Evolutionary conservation across 257 asterid species (phyloP), one percentile per base, ranked within the genome.

Genomic region (Capsicum chinense): DNA sequence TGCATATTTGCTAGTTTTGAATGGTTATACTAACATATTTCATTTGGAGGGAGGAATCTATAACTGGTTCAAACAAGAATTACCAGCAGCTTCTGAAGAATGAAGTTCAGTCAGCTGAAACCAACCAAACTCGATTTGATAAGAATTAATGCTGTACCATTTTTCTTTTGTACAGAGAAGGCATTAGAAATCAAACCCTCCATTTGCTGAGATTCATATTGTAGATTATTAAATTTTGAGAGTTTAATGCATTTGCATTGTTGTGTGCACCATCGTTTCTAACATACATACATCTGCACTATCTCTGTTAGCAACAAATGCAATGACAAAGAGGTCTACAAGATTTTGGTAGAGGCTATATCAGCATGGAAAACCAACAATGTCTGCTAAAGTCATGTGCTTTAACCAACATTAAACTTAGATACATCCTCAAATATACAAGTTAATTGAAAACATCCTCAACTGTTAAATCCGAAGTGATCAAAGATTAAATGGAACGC

Each of bases 1-100:
- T 79, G 99, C 99, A 86, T 96, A 94, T 86, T 83, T 96, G 93
- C 91, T 96, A 84, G 97, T 93, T 83, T 95, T 96, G 70, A 93
- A 96, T 84, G 99, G 98, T 59, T 96, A 92, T 82, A 87, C 68
- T 15, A 92, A 96, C 83, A 98, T 94, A 59, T 93, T 37, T 84
- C 98, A 94, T 91, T 88, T 96, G 91, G 97, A 96, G 66, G 98
- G 98, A 84, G 99, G 99, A 81, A 85, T 92, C 17, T 92, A 92
- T 85, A 89, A 83, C 85, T 96, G 98, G 99, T 79, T 84, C 64
- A 96, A 94, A 87, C 88, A 89, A 92, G 98, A 67, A 83, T 90
- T 96, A 83, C 98, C 99, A n/a, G 10, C 87, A 79, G 94, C 50
- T 81, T 87, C 93, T 73, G 93, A 96, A 91, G 98, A 95, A 81